These are phyloP conservation scores for Seminavis robusta DNA, from an alignment of 108 stramenopile species.

Conservation along the genomic window DNA sequence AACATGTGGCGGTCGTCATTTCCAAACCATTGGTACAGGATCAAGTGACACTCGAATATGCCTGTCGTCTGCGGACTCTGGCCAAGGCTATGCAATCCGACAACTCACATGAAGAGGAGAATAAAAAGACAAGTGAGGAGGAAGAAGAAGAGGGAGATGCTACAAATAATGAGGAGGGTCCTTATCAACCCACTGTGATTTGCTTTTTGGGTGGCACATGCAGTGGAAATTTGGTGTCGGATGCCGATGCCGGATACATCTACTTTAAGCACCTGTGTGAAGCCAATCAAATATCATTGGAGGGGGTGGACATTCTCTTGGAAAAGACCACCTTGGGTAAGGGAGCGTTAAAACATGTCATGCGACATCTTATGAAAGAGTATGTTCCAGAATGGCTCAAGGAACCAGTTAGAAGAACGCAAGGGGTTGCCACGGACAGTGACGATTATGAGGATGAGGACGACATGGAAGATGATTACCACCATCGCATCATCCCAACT, in stretches of 20 bases:
- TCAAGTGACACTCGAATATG: slow-evolving; percentile 72
- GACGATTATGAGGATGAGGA: not conserved
- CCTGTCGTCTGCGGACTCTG: slow-evolving; percentile 50
- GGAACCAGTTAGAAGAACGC: too few relatives aligned
- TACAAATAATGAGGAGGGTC: too few relatives aligned
- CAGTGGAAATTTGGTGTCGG: slow-evolving; percentile 26
- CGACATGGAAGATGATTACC: not conserved
- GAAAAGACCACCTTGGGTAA: slow-evolving; percentile 25
- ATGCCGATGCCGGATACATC: slow-evolving; percentile 56
- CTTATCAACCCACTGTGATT: slow-evolving; percentile 47
- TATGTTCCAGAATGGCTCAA: slow-evolving; percentile 36
- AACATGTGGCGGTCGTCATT: slow-evolving; percentile 60
- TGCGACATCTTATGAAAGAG: slow-evolving; percentile 26
- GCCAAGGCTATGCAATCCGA: slow-evolving; percentile 53
- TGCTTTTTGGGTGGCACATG: slow-evolving; percentile 52
- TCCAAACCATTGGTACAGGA: slow-evolving; percentile 57
- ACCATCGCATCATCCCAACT: not conserved
- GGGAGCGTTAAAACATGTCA: slow-evolving; percentile 31
- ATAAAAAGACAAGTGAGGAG: too few relatives aligned
- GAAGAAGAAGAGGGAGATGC: too few relatives aligned
- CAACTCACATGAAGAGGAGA: too few relatives aligned
- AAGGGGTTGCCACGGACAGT: too few relatives aligned
- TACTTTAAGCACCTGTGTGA: slow-evolving; percentile 68
- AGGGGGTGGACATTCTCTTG: slow-evolving; percentile 32
- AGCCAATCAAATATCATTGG: slow-evolving; percentile 43